phyloP scores from a whole-genome alignment of 306 rosid species.

The Amphicarpaea edgeworthii region DNA sequence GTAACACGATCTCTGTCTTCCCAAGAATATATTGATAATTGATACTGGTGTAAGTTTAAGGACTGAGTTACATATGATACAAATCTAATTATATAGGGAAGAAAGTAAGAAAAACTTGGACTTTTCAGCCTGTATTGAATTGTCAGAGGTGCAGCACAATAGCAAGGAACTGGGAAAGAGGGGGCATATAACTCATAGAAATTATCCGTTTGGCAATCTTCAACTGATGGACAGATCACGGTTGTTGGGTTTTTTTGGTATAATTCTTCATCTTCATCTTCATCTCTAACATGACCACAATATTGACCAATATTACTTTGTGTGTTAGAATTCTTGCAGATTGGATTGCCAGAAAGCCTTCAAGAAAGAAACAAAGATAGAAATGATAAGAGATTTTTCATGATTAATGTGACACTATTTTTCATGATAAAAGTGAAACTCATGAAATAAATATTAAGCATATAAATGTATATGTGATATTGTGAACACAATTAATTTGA shows the following conservation, averaged over 20 bases:
- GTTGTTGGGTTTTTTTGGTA: constrained; percentile 38
- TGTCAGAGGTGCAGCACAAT: constrained; percentile 77
- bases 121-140: constrained; percentile 87
- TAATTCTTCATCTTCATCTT: not conserved
- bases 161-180: constrained; percentile 60
- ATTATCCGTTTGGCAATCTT: constrained; percentile 64
- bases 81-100: constrained; percentile 51
- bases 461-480: not conserved
- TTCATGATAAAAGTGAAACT: too few relatives aligned
- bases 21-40: constrained; percentile 63
- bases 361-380: constrained; percentile 22
- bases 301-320: constrained; percentile 55
- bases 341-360: constrained; percentile 89
- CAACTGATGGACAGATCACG: constrained; percentile 44
- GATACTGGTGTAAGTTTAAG: constrained; percentile 60
- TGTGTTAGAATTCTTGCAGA: constrained; percentile 60
- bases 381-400: constrained; percentile 22
- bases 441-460: constrained; percentile 27
- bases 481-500: constrained; percentile 31
- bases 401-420: too few relatives aligned
- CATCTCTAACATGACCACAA: constrained; percentile 57
- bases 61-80: constrained; percentile 51
- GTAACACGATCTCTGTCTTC: constrained; percentile 75
- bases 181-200: constrained; percentile 66
- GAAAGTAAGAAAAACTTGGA: constrained; percentile 85